Evolutionary conservation across 768 basidiomycete genomes (phyloP), one percentile per base, ranked within the genome.

Genomic region (Collybiopsis luxurians): DNA sequence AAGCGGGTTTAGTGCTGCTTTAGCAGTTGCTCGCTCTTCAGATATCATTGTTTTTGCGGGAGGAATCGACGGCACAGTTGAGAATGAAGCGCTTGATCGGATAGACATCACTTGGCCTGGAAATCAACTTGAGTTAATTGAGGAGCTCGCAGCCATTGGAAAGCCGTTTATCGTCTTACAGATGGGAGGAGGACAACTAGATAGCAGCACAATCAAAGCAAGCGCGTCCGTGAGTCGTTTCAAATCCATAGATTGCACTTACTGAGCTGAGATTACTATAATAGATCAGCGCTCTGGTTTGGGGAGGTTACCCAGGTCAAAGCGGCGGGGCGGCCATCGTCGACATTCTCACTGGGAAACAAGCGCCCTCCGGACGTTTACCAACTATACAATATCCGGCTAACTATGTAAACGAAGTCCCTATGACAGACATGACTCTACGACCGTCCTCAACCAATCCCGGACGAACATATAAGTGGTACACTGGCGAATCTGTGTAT

Each of bases 391-490:
- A 84, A 56, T 84, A 84, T 63, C 79, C 80, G 11, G 74, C 75
- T 11, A 70, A 63, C 58, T 84, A 79, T 64, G 71, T 75, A 15
- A 63, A 75, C 53, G 68, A 77, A 59, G 71, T 84, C 17, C 71
- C 72, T 1, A 83, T 84, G 82, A 83, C 82, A 4, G 79, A 85
- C 67, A 85, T 85, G 82, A 71, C 65, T 2, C 66, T 84, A 34
- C 81, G 79, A 21, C 79, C 82, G 6, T 76, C 72, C 61, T 60
- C 67, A 28, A 71, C 71, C 46, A 80, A 75, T 60, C 82, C 83
- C 0, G 82, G 82, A 11, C 74, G 82, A 31, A 83, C 82, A 9
- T 84, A 84, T 68, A 81, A 77, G 59, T 85, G 82, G 82, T 83
- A 76, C 69, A 73, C 70, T 23, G 80, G 75, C 13, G 71, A 72